These are phyloP conservation scores for Thuja plicata DNA, from an alignment of 83 land plant species.

Conservation along the genomic window DNA sequence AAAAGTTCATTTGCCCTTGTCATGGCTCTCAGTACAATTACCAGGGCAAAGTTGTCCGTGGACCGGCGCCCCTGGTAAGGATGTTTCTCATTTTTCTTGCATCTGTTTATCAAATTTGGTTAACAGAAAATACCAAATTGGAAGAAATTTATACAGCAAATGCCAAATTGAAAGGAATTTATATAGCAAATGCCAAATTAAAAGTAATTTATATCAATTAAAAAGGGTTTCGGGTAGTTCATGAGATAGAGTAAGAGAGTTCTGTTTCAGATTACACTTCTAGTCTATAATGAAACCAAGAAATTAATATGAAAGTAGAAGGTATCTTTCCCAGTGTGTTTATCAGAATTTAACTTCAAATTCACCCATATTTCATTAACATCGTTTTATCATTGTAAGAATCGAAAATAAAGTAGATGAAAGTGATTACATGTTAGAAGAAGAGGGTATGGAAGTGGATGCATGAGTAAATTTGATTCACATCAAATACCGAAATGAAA, in stretches of 20 bases:
- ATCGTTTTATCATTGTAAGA: no score
- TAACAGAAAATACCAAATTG: neutral
- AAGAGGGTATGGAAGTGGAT: no score
- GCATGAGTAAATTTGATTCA: neutral
- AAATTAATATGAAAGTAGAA: neutral
- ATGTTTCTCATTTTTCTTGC: neutral
- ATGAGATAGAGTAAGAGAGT: neutral
- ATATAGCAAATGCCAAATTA: neutral
- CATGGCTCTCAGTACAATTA: constrained; percentile 63
- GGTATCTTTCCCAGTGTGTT: no score
- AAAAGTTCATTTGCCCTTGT: constrained; percentile 64
- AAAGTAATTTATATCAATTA: neutral
- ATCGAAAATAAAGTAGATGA: no score
- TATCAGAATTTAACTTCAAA: no score
- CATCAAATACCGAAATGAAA: neutral
- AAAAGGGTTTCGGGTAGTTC: neutral
- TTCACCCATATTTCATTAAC: no score
- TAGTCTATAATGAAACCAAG: neutral
- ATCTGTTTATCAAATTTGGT: neutral
- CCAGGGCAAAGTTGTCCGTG: constrained; percentile 60
- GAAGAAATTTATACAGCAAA: neutral
- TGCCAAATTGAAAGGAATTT: neutral
- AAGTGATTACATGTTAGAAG: no score
- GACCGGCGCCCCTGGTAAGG: constrained; percentile 63
- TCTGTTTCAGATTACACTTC: neutral